Evolutionary conservation across 1,284 basidiomycete genomes (phyloP).

Genomic region (Moesziomyces aphidis): DNA sequence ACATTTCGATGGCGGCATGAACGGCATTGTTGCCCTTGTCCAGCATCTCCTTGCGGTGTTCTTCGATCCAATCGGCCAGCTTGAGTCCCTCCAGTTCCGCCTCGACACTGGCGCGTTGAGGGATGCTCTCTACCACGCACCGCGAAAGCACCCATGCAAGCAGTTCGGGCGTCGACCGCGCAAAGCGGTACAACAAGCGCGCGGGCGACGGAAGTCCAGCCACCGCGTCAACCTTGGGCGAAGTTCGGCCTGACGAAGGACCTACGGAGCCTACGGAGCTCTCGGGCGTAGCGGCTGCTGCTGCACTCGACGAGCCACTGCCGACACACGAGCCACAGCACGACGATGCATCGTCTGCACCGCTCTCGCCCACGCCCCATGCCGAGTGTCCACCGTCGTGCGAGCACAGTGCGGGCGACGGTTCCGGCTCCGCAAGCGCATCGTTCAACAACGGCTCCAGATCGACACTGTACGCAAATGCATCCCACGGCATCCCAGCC

Average conservation of each 20-base stretch:
- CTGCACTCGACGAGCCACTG: constrained; percentile 1
- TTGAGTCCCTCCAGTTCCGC: constrained; percentile 50
- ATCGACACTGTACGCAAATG: constrained; percentile 32
- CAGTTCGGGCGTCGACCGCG: constrained; percentile 49
- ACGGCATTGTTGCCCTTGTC: constrained; percentile 38
- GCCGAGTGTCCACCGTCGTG: neutral
- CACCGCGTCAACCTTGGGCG: neutral
- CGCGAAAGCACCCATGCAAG: constrained; percentile 54
- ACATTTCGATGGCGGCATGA: constrained; percentile 55
- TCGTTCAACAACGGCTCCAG: constrained; percentile 36
- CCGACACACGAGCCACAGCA: constrained; percentile 3
- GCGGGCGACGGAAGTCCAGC: constrained; percentile 33
- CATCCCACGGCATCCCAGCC: constrained; percentile 24
- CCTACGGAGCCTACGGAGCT: constrained; percentile 33
- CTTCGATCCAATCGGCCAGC: constrained; percentile 50
- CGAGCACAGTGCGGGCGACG: neutral
- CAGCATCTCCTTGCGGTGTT: constrained; percentile 17
- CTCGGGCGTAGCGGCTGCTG: constrained; percentile 6
- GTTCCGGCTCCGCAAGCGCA: constrained; percentile 17
- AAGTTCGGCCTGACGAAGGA: constrained; percentile 29
- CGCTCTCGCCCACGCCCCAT: neutral
- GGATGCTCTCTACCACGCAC: constrained; percentile 44
- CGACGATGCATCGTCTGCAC: constrained; percentile 9
- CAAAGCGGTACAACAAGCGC: constrained; percentile 57
- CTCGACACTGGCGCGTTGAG: constrained; percentile 45